These are phyloP conservation scores for Pythium dissimile DNA, from an alignment of 352 stramenopile species.

Conservation along the genomic window DNA sequence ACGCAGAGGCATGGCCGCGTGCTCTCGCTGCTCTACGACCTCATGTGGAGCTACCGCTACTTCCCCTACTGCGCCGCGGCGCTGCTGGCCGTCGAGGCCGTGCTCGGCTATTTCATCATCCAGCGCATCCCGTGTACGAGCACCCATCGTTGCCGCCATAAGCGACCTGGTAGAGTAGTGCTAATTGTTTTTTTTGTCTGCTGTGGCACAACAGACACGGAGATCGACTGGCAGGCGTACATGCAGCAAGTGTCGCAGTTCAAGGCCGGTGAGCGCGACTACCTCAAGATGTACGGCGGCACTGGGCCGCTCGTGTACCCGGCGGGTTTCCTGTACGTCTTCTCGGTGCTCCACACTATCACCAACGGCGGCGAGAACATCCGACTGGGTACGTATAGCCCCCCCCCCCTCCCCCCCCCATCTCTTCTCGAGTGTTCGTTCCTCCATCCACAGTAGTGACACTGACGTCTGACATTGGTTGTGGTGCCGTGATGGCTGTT, in stretches of 20 bases:
- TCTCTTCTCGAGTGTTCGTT: no score
- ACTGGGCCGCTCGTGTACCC: slow-evolving; percentile 98
- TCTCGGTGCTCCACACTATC: slow-evolving; percentile 90
- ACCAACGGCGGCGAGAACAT: slow-evolving; percentile 87
- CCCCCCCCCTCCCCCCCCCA: no score
- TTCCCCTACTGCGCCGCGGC: slow-evolving; percentile 58
- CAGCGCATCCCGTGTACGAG: slow-evolving; percentile 73
- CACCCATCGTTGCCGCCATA: not conserved
- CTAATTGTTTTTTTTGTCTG: slow-evolving; percentile 2
- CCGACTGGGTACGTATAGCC: slow-evolving; percentile 33
- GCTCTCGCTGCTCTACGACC: slow-evolving; percentile 73
- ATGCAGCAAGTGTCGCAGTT: slow-evolving; percentile 97
- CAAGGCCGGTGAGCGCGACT: slow-evolving; percentile 93
- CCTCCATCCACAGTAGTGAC: no score
- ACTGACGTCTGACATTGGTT: not conserved
- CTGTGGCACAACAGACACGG: slow-evolving; percentile 93
- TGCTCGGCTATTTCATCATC: slow-evolving; percentile 76
- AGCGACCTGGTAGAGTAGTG: not conserved
- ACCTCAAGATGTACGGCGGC: slow-evolving; percentile 93
- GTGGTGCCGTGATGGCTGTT: not conserved
- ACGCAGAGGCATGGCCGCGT: slow-evolving; percentile 60
- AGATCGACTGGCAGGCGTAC: slow-evolving; percentile 99
- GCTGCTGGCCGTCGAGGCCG: slow-evolving; percentile 55
- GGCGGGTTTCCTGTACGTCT: slow-evolving; percentile 97
- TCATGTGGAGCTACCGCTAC: slow-evolving; percentile 88